phyloP scores from a whole-genome alignment of 306 rosid species.

The Adenanthera pavonina region DNA sequence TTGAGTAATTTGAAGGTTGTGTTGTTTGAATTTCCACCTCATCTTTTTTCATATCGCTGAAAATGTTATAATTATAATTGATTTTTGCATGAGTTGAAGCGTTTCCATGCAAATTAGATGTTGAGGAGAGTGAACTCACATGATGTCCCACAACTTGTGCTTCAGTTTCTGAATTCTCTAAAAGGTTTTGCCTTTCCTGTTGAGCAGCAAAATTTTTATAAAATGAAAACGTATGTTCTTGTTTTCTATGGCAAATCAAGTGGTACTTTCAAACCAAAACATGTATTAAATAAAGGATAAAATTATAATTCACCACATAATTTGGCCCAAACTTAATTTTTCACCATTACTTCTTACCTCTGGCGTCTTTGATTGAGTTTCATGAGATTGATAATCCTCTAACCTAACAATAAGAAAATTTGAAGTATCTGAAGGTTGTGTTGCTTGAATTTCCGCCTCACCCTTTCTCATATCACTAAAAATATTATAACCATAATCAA shows the following conservation, averaged over 20 bases:
- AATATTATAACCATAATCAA: slow-evolving; percentile 27
- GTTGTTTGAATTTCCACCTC: slow-evolving; percentile 39
- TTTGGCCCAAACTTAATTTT: not conserved
- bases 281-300: not conserved
- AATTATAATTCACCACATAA: not conserved
- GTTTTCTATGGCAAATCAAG: not conserved
- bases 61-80: slow-evolving; percentile 29
- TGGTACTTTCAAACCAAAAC: not conserved
- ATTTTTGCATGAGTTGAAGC: slow-evolving; percentile 20
- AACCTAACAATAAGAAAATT: slow-evolving; percentile 28
- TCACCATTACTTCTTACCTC: slow-evolving; percentile 48
- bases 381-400: slow-evolving; percentile 39
- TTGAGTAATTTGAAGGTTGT: slow-evolving; percentile 39
- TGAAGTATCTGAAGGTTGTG: slow-evolving; percentile 44
- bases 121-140: not conserved
- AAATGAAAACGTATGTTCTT: not conserved
- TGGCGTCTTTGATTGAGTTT: slow-evolving; percentile 26
- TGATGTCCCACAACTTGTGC: slow-evolving; percentile 19
- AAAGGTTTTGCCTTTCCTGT: slow-evolving; percentile 43
- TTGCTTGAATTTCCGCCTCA: slow-evolving; percentile 37
- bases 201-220: too few species aligned
- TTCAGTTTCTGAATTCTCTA: slow-evolving; percentile 39
- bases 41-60: slow-evolving; percentile 30
- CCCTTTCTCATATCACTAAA: slow-evolving; percentile 34
- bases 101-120: slow-evolving; percentile 32